A percentile compares a stretch with the other conserved stretches of the same genome.
Conservation (phyloP, 345 rosid genomes). For the Gossypium anomalum region DNA sequence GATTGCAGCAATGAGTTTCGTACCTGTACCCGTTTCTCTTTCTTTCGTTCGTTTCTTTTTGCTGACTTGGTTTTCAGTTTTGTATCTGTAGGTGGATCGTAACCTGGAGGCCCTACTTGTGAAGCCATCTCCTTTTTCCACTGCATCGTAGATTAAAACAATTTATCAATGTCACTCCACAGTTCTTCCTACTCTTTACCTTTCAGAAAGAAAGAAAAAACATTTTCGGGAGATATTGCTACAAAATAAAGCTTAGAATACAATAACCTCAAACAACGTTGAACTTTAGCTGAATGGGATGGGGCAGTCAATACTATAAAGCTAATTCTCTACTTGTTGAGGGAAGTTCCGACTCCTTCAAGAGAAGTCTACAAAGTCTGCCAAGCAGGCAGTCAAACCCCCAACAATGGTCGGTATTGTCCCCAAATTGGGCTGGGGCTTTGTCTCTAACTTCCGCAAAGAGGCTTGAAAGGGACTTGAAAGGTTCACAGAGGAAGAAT, state of each 20-base stretch:
- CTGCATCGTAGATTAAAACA: conserved; percentile 35
- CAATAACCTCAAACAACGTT: neutral
- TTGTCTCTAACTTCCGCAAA: too few species aligned
- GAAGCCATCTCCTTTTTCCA: conserved; percentile 69
- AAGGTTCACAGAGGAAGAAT: too few species aligned
- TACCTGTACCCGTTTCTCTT: conserved; percentile 86
- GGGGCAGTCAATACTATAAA: neutral
- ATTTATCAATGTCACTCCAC: neutral
- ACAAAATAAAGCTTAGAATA: conserved; percentile 5
- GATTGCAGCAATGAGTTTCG: neutral
- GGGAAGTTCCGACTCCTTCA: too few species aligned
- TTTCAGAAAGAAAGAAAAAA: too few species aligned
- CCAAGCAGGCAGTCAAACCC: too few species aligned
- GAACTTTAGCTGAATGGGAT: neutral
- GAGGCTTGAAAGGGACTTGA: too few species aligned
- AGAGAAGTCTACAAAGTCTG: too few species aligned
- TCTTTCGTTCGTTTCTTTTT: conserved; percentile 81
- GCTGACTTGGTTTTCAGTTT: conserved; percentile 77
- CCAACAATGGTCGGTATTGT: too few species aligned
- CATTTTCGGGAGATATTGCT: neutral
- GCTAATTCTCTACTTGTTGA: neutral
- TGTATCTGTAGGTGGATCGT: conserved; percentile 45
- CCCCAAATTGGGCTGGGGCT: too few species aligned
- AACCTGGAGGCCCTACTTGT: conserved; percentile 73
- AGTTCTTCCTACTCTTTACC: neutral